These are phyloP conservation scores for Colletotrichum tofieldiae DNA, from an alignment of 2,329 filamentous ascomycete species.

Conservation along the genomic window DNA sequence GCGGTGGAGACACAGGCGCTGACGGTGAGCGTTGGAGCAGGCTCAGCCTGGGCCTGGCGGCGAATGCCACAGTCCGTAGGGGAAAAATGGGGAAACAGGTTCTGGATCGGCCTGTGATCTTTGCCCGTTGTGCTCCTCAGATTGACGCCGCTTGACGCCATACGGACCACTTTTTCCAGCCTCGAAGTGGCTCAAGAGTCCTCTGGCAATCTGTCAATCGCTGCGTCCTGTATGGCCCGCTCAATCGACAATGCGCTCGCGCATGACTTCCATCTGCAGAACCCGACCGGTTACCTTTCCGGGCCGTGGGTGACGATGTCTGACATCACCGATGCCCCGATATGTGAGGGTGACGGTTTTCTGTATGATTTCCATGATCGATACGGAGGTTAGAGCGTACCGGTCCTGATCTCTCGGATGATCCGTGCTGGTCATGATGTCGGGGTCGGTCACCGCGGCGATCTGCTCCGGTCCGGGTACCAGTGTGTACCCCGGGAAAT, in stretches of 20 bases:
- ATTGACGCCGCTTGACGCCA: constrained; percentile 32
- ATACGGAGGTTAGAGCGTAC: not conserved
- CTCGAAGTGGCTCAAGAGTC: constrained; percentile 16
- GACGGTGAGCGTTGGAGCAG: constrained; percentile 27
- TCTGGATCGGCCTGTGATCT: constrained; percentile 20
- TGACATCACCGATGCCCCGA: constrained; percentile 23
- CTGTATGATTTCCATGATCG: not conserved
- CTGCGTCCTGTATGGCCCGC: constrained; percentile 15
- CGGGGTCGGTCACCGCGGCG: not conserved
- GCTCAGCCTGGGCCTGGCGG: constrained; percentile 16
- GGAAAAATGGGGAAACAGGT: constrained; percentile 8
- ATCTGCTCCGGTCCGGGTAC: constrained; percentile 10
- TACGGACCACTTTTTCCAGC: constrained; percentile 26
- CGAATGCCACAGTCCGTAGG: not conserved
- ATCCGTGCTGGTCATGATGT: not conserved
- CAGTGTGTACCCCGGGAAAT: not conserved
- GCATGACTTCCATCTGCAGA: not conserved
- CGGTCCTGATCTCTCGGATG: not conserved
- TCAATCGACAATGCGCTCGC: not conserved
- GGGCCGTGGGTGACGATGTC: not conserved
- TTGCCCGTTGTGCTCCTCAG: constrained; percentile 14
- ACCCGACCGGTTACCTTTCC: constrained; percentile 11
- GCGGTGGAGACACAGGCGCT: constrained; percentile 27
- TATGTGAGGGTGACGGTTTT: not conserved
- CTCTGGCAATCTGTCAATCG: not conserved